A percentile compares a stretch with the other conserved stretches of the same genome.
These are phyloP conservation scores for Oryza longistaminata DNA, from an alignment of 176 grass and related monocot species.

Conservation along the genomic window DNA sequence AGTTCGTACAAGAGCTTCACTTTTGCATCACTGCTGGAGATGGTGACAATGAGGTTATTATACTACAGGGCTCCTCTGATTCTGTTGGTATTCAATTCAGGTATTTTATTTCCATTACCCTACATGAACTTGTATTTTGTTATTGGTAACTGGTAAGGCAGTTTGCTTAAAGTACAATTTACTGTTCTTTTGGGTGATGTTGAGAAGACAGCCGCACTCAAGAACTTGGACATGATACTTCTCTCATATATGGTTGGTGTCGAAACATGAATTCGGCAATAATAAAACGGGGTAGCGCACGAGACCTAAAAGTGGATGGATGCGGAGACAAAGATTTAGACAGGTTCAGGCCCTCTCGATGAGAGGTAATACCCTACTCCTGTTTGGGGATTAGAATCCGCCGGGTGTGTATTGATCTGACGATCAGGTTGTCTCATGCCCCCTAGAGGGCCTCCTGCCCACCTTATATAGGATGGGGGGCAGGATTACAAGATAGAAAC, in stretches of 20 bases:
- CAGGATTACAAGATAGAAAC: too few relatives aligned
- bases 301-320: too few relatives aligned
- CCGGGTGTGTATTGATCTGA: too few relatives aligned
- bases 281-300: too few relatives aligned
- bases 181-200: constrained; percentile 62
- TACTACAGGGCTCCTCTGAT: constrained; percentile 78
- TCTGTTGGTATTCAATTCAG: constrained; percentile 80
- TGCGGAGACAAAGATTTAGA: too few relatives aligned
- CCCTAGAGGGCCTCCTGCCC: too few relatives aligned
- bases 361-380: too few relatives aligned
- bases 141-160: background rate
- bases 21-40: constrained; percentile 84
- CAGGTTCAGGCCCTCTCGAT: too few relatives aligned
- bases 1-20: constrained; percentile 85
- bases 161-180: constrained; percentile 20
- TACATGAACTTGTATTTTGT: background rate
- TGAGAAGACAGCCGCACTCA: constrained; percentile 80
- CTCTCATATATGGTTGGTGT: constrained; percentile 87
- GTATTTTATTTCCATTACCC: constrained; percentile 31
- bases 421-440: too few relatives aligned
- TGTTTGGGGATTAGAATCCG: too few relatives aligned
- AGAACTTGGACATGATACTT: constrained; percentile 90
- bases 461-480: too few relatives aligned
- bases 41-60: constrained; percentile 82
- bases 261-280: too few relatives aligned